Evolutionary conservation across 352 stramenopile genomes (phyloP).

Genomic region (Globisporangium carolinianum): DNA sequence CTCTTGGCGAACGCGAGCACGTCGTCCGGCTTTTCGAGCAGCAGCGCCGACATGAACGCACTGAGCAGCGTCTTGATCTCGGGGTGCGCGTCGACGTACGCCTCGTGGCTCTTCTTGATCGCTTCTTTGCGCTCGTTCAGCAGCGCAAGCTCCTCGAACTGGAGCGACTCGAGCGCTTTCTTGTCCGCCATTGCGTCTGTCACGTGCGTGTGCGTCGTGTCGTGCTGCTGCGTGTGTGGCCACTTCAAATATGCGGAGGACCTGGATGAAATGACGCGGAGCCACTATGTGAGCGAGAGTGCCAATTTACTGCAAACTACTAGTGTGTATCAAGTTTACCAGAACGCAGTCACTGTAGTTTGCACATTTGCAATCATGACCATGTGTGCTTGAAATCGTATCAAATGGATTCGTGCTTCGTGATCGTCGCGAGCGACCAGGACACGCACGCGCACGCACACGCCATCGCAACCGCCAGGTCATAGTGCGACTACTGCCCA

Average conservation of each 20-base stretch:
- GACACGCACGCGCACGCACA: too few species aligned
- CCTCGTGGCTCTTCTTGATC: constrained; percentile 80
- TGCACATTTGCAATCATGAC: too few species aligned
- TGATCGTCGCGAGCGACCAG: too few species aligned
- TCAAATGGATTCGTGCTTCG: too few species aligned
- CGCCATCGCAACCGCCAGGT: too few species aligned
- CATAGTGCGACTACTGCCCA: too few species aligned
- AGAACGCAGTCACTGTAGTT: too few species aligned
- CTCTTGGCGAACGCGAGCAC: constrained; percentile 71
- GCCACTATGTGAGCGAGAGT: too few species aligned
- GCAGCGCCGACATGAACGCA: constrained; percentile 79
- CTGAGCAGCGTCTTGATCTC: constrained; percentile 89
- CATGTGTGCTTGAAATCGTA: too few species aligned
- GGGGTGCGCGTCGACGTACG: constrained; percentile 76
- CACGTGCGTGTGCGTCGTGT: not conserved
- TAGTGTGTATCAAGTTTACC: too few species aligned
- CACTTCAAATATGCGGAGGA: constrained; percentile 2
- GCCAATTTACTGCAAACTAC: too few species aligned
- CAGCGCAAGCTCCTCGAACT: constrained; percentile 78
- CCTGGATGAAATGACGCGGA: too few species aligned
- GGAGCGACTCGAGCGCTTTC: constrained; percentile 62
- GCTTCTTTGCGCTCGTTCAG: constrained; percentile 83
- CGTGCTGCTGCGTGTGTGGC: not conserved
- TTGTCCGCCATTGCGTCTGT: constrained; percentile 21
- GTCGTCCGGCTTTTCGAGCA: constrained; percentile 83